Percentiles rank a stretch among this genome's conserved stretches.
Conservation (phyloP, 371 early-diverging fungal genomes). For the Batkoa obscura region DNA sequence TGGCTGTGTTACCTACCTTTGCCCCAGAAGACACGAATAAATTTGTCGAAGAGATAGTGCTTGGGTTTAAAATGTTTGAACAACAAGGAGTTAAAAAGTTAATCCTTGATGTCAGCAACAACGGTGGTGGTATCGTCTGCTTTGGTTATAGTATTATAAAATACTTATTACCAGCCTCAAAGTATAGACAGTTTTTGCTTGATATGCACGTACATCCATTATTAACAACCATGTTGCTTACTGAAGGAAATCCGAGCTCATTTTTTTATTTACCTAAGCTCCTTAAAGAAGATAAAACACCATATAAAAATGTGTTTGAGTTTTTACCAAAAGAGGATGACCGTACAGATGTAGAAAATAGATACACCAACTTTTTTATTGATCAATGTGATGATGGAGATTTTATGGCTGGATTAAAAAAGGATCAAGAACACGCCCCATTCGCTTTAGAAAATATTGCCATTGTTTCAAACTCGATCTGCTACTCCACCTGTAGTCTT, state of each 20-base stretch:
- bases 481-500: constrained; percentile 1
- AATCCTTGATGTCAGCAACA: constrained; percentile 14
- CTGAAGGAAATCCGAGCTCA: background rate
- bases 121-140: constrained; percentile 16
- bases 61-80: constrained; percentile 11
- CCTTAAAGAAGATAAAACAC: background rate
- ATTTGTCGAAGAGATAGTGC: constrained; percentile 3
- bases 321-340: background rate
- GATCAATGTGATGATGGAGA: background rate
- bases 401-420: background rate
- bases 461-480: background rate
- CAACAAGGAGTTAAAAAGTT: constrained; percentile 10
- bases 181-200: background rate
- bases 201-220: constrained; percentile 2
- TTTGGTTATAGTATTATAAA: constrained; percentile 15
- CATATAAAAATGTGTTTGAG: background rate
- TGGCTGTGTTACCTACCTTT: background rate
- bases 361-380: background rate
- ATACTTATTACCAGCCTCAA: constrained; percentile 11
- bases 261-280: background rate
- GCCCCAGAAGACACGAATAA: background rate
- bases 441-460: background rate
- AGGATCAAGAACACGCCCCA: background rate
- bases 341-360: background rate
- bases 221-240: background rate